Evolutionary conservation across 2,329 filamentous ascomycete genomes (phyloP).

Genomic region (Cordyceps javanica): DNA sequence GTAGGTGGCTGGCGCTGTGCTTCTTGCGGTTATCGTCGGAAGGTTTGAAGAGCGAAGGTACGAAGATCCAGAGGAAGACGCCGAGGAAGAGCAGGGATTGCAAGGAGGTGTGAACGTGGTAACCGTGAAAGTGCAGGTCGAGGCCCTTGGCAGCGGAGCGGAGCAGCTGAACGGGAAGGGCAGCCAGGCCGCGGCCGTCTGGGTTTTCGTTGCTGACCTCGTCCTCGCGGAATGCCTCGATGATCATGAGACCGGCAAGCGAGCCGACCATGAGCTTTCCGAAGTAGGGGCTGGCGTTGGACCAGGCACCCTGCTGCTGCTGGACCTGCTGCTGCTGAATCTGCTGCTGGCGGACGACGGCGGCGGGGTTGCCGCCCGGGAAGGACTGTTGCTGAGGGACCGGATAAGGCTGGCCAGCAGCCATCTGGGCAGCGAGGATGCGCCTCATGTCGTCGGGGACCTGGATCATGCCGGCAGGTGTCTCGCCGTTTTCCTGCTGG

Average conservation of each 20-base stretch:
- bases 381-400: conserved; percentile 41
- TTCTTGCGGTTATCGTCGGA: conserved; percentile 46
- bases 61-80: conserved; percentile 47
- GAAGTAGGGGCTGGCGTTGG: conserved; percentile 48
- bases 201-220: conserved; percentile 59
- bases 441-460: conserved; percentile 62
- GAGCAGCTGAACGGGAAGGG: conserved; percentile 55
- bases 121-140: conserved; percentile 49
- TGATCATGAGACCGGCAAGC: conserved; percentile 83
- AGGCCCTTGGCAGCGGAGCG: conserved; percentile 40
- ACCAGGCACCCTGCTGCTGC: conserved; percentile 47
- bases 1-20: conserved; percentile 36
- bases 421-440: conserved; percentile 52
- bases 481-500: conserved; percentile 33
- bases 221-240: conserved; percentile 69
- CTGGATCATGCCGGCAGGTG: conserved; percentile 53
- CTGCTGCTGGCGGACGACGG: conserved; percentile 48
- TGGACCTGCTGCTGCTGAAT: conserved; percentile 46
- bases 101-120: conserved; percentile 46
- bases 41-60: conserved; percentile 45
- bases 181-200: conserved; percentile 60
- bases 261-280: conserved; percentile 89
- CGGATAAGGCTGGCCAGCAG: conserved; percentile 48
- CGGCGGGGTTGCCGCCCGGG: conserved; percentile 33
- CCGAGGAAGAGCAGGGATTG: conserved; percentile 48